phyloP scores from a whole-genome alignment of 1,284 basidiomycete species.

The Tilletiopsis washingtonensis region DNA sequence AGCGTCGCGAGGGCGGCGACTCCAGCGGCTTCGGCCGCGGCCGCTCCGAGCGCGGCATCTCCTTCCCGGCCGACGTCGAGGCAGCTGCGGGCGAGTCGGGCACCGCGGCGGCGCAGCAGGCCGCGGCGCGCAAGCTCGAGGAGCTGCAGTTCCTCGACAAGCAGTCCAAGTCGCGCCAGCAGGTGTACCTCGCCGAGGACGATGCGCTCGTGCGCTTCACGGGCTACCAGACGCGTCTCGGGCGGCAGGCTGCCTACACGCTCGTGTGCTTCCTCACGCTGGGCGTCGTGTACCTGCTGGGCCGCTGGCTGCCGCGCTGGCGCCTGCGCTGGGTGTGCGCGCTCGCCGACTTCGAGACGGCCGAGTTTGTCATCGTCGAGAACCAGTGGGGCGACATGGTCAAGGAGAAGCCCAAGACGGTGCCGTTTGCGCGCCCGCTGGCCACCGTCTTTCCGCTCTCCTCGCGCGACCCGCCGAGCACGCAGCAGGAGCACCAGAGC shows the following conservation, averaged over 20 bases:
- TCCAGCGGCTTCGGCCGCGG: slow-evolving; percentile 17
- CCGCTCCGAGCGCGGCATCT: neutral
- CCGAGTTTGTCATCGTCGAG: slow-evolving; percentile 74
- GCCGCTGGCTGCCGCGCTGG: slow-evolving; percentile 83
- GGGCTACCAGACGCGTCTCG: slow-evolving; percentile 68
- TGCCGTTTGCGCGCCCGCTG: slow-evolving; percentile 42
- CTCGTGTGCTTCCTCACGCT: slow-evolving; percentile 62
- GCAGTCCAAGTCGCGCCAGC: slow-evolving; percentile 56
- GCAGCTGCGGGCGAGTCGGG: slow-evolving; percentile 1
- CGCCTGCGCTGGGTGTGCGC: slow-evolving; percentile 82
- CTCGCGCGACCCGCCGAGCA: slow-evolving; percentile 39
- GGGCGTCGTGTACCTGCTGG: slow-evolving; percentile 72
- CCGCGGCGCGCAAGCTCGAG: slow-evolving; percentile 1
- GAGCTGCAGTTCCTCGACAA: slow-evolving; percentile 40
- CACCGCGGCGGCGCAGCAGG: slow-evolving; percentile 1
- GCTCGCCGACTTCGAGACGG: slow-evolving; percentile 73
- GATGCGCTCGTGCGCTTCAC: slow-evolving; percentile 81
- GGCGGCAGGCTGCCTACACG: slow-evolving; percentile 67
- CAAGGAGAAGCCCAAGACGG: slow-evolving; percentile 22
- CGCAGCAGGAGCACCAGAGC: slow-evolving; percentile 34
- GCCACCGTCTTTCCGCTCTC: slow-evolving; percentile 41
- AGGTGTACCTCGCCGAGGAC: slow-evolving; percentile 80
- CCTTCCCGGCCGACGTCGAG: neutral
- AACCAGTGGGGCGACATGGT: slow-evolving; percentile 46
- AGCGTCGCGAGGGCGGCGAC: slow-evolving; percentile 3